Base-by-base conservation (phyloP, 805 yeast species). In the Metschnikowia kunwiensis region DNA sequence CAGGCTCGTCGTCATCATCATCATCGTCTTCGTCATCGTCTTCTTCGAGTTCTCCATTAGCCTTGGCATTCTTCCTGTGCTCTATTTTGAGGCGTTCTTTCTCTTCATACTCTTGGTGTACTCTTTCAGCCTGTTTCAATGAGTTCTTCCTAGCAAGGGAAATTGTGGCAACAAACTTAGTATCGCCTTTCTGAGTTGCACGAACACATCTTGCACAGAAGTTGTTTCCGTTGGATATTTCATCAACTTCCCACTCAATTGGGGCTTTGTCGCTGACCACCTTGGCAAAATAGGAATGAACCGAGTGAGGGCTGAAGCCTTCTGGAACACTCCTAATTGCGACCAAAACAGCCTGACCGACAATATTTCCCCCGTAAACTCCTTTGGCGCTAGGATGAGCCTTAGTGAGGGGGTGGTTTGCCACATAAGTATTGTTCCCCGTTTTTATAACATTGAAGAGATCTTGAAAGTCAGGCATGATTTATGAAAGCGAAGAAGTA, bases 311-410 rank as follows among this genome's bases (percentile, higher is more conserved):
- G n/a, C 55, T 55, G 44, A 59, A 67, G 4, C 57, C 63, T 43
- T 50, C 47, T 5, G 59, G 60, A 3, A 53, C 49, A 11, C 60
- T 49, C 32, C 57, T 59, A 55, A 66, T 58, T 3, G 67, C 68
- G 10, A 61, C 72, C 20, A 61, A 46, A 8, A 62, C 35, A 2
- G 64, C 56, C 42, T 64, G 69, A 2, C 62, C 56, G 24, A 63
- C 51, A 12, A 65, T 40, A 30, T 62, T 65, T 2, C 72, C 72
- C 2, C 71, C 72, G 36, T 54, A 67, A n/a, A 61, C 64, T n/a
- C 69, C 70, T 24, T 63, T 49, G 2, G 60, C 34, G 7, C 33
- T 37, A 6, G 53, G 49, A 7, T 41, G 34, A 1, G 70, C 68
- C 40, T 64, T 65, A 7, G 36, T 23, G 23, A 65, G 53, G 0